phyloP scores from a whole-genome alignment of 2,329 filamentous ascomycete species.

The Clarireedia sp. region DNA sequence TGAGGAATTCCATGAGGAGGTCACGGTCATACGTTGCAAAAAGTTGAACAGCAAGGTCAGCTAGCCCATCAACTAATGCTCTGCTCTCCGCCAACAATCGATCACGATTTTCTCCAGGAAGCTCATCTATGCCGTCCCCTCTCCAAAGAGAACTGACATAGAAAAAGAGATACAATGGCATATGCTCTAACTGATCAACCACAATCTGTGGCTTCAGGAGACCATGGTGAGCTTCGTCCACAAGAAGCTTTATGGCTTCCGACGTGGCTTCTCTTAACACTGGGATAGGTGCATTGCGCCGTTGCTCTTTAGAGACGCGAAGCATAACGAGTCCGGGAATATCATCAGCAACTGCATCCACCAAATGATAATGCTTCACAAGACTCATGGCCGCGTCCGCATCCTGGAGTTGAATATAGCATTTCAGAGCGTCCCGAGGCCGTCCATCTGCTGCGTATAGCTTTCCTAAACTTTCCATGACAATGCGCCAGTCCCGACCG shows the following conservation, averaged over 20 bases:
- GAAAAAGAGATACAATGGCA: slow-evolving; percentile 77
- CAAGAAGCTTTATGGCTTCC: slow-evolving; percentile 78
- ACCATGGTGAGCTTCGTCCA: slow-evolving; percentile 84
- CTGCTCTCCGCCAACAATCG: slow-evolving; percentile 50
- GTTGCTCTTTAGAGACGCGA: slow-evolving; percentile 66
- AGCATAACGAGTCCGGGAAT: slow-evolving; percentile 83
- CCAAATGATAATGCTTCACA: slow-evolving; percentile 81
- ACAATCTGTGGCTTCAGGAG: slow-evolving; percentile 73
- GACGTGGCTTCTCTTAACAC: slow-evolving; percentile 74
- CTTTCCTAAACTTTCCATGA: slow-evolving; percentile 80
- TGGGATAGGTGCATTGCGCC: slow-evolving; percentile 53
- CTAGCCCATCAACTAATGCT: slow-evolving; percentile 74
- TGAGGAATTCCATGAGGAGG: slow-evolving; percentile 80
- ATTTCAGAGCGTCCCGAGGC: slow-evolving; percentile 75
- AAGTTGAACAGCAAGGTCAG: slow-evolving; percentile 76
- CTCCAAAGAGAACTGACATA: slow-evolving; percentile 84
- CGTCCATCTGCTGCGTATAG: slow-evolving; percentile 76
- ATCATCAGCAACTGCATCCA: slow-evolving; percentile 81
- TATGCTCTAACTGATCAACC: slow-evolving; percentile 64
- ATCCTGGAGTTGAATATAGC: slow-evolving; percentile 86
- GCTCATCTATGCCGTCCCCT: slow-evolving; percentile 56
- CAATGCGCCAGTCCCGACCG: slow-evolving; percentile 77
- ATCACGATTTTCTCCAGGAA: slow-evolving; percentile 46
- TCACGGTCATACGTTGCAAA: slow-evolving; percentile 78
- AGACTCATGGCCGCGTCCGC: slow-evolving; percentile 81